Evolutionary conservation across 208 protist genomes (phyloP), one percentile per base, ranked within the genome.

Genomic region (Crithidia brevicula): DNA sequence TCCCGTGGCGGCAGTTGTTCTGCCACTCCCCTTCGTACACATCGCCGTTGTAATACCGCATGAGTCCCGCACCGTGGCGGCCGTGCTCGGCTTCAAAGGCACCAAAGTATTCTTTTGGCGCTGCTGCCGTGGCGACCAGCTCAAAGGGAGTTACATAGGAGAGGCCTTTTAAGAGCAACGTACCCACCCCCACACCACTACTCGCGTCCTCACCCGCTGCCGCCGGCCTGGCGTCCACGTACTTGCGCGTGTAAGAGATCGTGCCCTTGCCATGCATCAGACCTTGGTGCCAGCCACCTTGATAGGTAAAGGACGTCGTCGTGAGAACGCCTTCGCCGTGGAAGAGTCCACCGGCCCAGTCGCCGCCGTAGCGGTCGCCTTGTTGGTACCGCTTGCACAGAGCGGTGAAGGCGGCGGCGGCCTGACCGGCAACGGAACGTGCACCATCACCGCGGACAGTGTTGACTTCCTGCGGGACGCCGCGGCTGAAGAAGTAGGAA

Each of bases 341-440:
- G 64, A 88, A 91, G 40, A 70, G 59, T 25, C 92, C 92, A 53
- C 86, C 67, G 8, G 33, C 54, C 86, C 85, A 94, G 25, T 56
- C 46, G 0, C 92, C 92, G 9, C 89, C 92, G 66, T 95, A 97
- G 38, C 92, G 82, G 50, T 89, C 87, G n/a, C 86, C 88, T 52
- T 47, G 73, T n/a, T 57, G 67, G 62, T 86, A 92, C 15, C 42
- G 56, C 23, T 70, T 67, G 52, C 65, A 71, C 31, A 65, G 46
- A 10, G 64, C 49, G 0, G 51, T 58, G 61, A 72, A 62, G 46
- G 53, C 30, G 20, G 31, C 53, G 18, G 52, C 54, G 4, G 61
- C 42, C 38, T 47, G 53, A 31, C 50, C 61, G 30, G 15, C 25
- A 2, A 22, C 31, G 20, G 4, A 11, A 13, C 10, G 27, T 20